Percentiles rank a stretch among this genome's conserved stretches.
phyloP scores from a whole-genome alignment of 2,329 filamentous ascomycete species.

The Paraphaeosphaeria minitans region DNA sequence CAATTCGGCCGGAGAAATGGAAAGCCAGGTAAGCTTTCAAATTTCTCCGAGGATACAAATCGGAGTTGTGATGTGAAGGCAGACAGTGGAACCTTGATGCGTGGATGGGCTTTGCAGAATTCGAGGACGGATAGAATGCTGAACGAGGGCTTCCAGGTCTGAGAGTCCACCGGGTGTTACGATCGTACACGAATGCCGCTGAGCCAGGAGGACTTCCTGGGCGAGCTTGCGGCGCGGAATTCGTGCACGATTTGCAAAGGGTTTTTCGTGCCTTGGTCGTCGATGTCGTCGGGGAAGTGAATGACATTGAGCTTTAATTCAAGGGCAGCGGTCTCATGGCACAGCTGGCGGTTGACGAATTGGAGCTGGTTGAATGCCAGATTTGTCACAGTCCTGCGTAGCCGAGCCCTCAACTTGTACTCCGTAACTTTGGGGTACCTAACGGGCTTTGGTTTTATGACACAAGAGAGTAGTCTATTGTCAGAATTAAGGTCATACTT shows the following conservation, averaged over 20 bases:
- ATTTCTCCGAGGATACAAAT: not conserved
- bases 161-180: not conserved
- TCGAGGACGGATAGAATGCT: not conserved
- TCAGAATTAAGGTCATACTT: not conserved
- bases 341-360: conserved; percentile 4
- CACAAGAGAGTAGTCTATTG: not conserved
- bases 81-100: not conserved
- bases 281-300: no score
- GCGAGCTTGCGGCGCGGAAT: not conserved
- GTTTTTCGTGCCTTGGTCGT: no score
- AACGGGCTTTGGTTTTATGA: not conserved
- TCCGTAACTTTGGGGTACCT: not conserved
- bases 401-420: not conserved
- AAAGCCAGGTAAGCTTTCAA: conserved; percentile 35
- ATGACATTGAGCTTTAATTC: not conserved
- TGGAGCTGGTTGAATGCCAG: conserved; percentile 13
- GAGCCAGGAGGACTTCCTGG: not conserved
- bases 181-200: not conserved
- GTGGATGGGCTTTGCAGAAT: not conserved
- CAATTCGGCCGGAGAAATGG: conserved; percentile 42
- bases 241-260: not conserved
- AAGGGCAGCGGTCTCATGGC: not conserved
- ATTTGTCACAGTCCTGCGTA: not conserved
- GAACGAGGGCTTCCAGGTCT: not conserved
- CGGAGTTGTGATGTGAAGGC: not conserved